A percentile compares a stretch with the other conserved stretches of the same genome.
Evolutionary conservation across 1,284 basidiomycete species (phyloP).

Genomic region (Cystobasidium sp.): DNA sequence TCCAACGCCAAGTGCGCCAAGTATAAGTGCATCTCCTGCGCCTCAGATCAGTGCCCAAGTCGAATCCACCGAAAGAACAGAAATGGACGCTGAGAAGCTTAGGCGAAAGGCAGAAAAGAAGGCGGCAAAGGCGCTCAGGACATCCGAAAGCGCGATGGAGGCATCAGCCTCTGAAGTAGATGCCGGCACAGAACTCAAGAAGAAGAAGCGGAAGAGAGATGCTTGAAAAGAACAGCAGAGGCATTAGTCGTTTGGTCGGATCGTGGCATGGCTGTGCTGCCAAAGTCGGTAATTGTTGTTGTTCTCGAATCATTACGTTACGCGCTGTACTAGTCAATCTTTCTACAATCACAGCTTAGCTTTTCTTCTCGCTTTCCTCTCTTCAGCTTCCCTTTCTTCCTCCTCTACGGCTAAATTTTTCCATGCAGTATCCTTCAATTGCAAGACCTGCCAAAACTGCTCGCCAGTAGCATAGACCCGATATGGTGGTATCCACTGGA

Average conservation of each 20-base stretch:
- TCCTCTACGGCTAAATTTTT: neutral
- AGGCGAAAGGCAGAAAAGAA: conserved; percentile 19
- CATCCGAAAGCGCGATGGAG: neutral
- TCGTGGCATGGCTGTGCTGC: too few relatives aligned
- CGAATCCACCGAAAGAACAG: neutral
- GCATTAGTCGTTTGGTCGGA: too few relatives aligned
- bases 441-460: conserved; percentile 21
- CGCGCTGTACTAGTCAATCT: too few relatives aligned
- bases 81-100: conserved; percentile 14
- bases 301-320: too few relatives aligned
- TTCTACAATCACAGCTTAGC: conserved; percentile 5
- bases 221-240: too few relatives aligned
- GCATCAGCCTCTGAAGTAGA: neutral
- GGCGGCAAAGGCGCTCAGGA: conserved; percentile 1
- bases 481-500: conserved; percentile 35
- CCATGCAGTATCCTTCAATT: conserved; percentile 4
- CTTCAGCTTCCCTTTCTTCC: neutral
- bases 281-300: neutral
- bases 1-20: conserved; percentile 3
- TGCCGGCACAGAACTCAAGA: neutral
- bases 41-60: neutral
- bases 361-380: conserved; percentile 1
- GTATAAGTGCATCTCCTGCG: conserved; percentile 23
- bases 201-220: neutral
- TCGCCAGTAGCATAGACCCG: conserved; percentile 25